Evolutionary conservation across 2,329 filamentous ascomycete species (phyloP).

Genomic region (Aspergillus novoparasiticus): DNA sequence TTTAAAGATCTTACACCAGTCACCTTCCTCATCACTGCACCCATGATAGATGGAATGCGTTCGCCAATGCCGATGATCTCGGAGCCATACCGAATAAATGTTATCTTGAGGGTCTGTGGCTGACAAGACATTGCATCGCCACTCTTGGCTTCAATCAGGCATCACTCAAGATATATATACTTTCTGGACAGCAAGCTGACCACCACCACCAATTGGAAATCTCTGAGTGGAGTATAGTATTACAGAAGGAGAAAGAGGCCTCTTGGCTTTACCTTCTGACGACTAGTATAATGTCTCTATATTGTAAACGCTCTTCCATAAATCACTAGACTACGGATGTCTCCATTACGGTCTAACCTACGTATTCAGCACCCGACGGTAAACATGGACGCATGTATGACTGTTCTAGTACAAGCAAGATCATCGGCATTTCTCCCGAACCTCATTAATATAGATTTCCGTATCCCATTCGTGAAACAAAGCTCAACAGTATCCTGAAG

Average conservation of each 20-base stretch:
- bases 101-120: neutral
- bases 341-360: neutral
- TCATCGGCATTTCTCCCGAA: neutral
- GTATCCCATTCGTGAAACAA: conserved; percentile 23
- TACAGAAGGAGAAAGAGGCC: neutral
- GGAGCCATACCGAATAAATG: neutral
- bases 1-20: conserved; percentile 2
- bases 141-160: conserved; percentile 3
- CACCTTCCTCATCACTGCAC: conserved; percentile 9
- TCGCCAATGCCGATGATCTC: neutral
- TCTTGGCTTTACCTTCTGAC: neutral
- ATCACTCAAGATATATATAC: conserved; percentile 1
- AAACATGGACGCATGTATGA: conserved; percentile 13
- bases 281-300: neutral
- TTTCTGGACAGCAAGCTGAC: neutral
- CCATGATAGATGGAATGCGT: neutral
- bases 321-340: neutral
- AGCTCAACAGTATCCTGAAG: conserved; percentile 18
- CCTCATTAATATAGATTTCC: conserved; percentile 14
- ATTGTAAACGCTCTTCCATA: neutral
- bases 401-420: neutral
- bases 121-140: conserved; percentile 1
- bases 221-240: neutral
- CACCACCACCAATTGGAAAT: neutral
- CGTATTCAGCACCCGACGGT: neutral